phyloP scores from a whole-genome alignment of 2,329 filamentous ascomycete genomes.

The Aspergillus sp. region DNA sequence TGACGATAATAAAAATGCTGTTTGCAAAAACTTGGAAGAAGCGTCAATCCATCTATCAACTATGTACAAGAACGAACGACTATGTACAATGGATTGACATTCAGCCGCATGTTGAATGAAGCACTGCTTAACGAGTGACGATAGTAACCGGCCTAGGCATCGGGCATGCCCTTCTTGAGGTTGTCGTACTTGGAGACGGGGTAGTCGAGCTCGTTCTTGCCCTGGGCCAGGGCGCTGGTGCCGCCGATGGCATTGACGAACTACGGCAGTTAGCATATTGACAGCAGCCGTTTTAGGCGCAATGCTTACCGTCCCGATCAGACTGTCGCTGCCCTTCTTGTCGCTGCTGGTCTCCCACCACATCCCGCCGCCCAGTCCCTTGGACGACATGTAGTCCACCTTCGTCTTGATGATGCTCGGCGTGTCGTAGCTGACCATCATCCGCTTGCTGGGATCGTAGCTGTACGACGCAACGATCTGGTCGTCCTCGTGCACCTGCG shows the following conservation, averaged over 20 bases:
- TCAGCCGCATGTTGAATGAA: too few relatives aligned
- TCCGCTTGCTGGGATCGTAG: conserved; percentile 52
- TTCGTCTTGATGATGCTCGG: conserved; percentile 59
- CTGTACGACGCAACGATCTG: conserved; percentile 61
- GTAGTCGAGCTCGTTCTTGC: conserved; percentile 42
- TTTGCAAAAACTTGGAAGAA: too few relatives aligned
- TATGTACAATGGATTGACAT: too few relatives aligned
- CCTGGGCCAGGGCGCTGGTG: conserved; percentile 32
- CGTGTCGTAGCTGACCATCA: conserved; percentile 70
- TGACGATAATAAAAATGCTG: too few relatives aligned
- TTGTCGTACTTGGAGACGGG: conserved; percentile 48
- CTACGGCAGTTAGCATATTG: too few relatives aligned
- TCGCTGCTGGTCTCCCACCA: conserved; percentile 91
- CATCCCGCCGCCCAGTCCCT: conserved; percentile 78
- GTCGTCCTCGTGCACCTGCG: conserved; percentile 51
- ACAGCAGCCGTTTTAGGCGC: too few relatives aligned
- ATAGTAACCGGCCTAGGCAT: too few relatives aligned
- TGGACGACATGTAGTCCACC: conserved; percentile 57
- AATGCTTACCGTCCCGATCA: conserved; percentile 54
- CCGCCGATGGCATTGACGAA: conserved; percentile 28
- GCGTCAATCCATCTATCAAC: too few relatives aligned
- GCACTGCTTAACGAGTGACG: too few relatives aligned
- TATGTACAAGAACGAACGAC: too few relatives aligned
- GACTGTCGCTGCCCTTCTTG: conserved; percentile 51
- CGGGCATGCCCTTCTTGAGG: conserved; percentile 31